Conservation (phyloP, 2,329 filamentous ascomycete genomes). For the Penicillium frequentans region DNA sequence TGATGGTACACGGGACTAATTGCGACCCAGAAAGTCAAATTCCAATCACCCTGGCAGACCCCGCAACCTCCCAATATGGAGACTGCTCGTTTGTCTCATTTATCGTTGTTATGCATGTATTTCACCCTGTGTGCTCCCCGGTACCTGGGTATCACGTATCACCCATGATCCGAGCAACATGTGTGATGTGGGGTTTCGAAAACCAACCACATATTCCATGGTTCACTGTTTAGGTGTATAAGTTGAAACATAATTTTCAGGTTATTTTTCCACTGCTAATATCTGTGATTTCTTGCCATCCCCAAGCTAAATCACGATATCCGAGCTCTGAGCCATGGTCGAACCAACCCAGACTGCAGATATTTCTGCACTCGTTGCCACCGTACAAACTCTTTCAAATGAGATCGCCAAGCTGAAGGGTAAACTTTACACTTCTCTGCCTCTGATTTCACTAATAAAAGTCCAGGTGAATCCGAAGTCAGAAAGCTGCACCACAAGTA, state of each 20-base stretch:
- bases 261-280: too few species aligned
- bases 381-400: neutral
- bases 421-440: neutral
- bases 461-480: constrained; percentile 53
- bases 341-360: neutral
- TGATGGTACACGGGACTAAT: neutral
- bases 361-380: neutral
- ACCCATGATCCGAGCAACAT: too few species aligned
- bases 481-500: constrained; percentile 59
- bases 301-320: neutral
- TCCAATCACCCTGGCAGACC: neutral
- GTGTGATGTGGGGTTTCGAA: too few species aligned
- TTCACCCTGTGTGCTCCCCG: too few species aligned
- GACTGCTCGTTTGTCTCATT: too few species aligned
- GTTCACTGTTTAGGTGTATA: too few species aligned
- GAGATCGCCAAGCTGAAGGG: neutral
- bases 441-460: neutral
- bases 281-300: neutral
- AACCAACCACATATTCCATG: too few species aligned
- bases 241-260: too few species aligned
- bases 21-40: neutral
- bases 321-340: neutral
- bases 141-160: too few species aligned
- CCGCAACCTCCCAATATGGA: neutral
- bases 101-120: too few species aligned